These are phyloP conservation scores for Penicillium sp. DNA, from an alignment of 2,329 filamentous ascomycete species.

Conservation along the genomic window DNA sequence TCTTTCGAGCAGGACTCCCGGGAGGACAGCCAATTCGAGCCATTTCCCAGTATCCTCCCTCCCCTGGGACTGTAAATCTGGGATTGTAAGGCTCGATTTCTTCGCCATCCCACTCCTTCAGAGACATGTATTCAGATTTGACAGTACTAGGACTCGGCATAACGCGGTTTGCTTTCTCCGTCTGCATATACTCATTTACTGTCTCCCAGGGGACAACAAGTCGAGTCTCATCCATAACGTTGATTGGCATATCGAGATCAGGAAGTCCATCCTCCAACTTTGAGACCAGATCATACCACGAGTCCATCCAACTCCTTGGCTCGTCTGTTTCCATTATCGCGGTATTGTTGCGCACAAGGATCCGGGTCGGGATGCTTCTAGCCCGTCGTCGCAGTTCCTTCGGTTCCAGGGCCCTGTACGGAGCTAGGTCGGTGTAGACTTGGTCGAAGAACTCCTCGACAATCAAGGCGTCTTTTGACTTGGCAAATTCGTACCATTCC, in stretches of 20 bases:
- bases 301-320: slow-evolving; percentile 37
- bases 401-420: slow-evolving; percentile 49
- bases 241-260: slow-evolving; percentile 48
- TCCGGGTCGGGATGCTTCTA: slow-evolving; percentile 35
- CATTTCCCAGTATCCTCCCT: slow-evolving; percentile 42
- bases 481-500: slow-evolving; percentile 47
- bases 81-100: slow-evolving; percentile 17
- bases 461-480: slow-evolving; percentile 41
- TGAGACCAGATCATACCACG: slow-evolving; percentile 43
- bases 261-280: slow-evolving; percentile 40
- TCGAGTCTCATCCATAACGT: slow-evolving; percentile 50
- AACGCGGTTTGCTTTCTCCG: slow-evolving; percentile 25
- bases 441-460: slow-evolving; percentile 52
- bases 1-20: slow-evolving; percentile 17
- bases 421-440: slow-evolving; percentile 49
- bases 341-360: slow-evolving; percentile 43
- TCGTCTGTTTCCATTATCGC: slow-evolving; percentile 29
- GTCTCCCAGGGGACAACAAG: slow-evolving; percentile 48
- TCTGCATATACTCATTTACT: slow-evolving; percentile 39
- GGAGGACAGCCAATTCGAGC: slow-evolving; percentile 40
- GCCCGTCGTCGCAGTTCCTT: slow-evolving; percentile 43
- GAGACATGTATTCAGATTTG: slow-evolving; percentile 13
- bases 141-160: background rate
- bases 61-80: background rate
- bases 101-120: background rate